A percentile compares a stretch with the other conserved stretches of the same genome.
Evolutionary conservation across 352 stramenopile species (phyloP).

Genomic region (Phytophthora melonis): DNA sequence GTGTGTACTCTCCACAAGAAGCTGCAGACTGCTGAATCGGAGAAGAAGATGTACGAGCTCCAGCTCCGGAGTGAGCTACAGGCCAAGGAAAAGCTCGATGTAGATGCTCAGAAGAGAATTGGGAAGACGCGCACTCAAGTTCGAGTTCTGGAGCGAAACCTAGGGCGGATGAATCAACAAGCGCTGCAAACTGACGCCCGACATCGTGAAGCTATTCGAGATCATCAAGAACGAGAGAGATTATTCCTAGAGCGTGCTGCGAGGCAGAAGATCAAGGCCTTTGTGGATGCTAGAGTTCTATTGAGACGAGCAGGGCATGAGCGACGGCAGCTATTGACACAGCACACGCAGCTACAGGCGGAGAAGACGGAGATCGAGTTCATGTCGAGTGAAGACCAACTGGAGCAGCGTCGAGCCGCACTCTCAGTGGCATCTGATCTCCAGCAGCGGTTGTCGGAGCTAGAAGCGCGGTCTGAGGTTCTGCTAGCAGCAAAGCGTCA

Average conservation of each 20-base stretch:
- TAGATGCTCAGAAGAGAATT: conserved; percentile 27
- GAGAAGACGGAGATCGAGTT: conserved; percentile 51
- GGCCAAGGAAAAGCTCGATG: conserved; percentile 30
- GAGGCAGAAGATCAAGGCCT: conserved; percentile 47
- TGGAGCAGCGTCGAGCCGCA: conserved; percentile 32
- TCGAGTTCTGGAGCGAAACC: conserved; percentile 49
- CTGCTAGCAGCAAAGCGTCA: conserved; percentile 27
- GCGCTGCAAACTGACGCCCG: conserved; percentile 14
- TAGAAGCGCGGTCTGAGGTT: conserved; percentile 29
- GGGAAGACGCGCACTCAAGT: conserved; percentile 40
- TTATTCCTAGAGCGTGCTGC: conserved; percentile 29
- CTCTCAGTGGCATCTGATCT: conserved; percentile 20
- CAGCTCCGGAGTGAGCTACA: conserved; percentile 26
- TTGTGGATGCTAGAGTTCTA: conserved; percentile 38
- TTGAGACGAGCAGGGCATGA: conserved; percentile 25
- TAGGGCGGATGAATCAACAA: conserved; percentile 27
- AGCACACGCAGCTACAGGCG: conserved; percentile 25
- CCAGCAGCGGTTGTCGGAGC: conserved; percentile 27
- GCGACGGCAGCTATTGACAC: conserved; percentile 10
- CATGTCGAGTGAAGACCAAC: conserved; percentile 50
- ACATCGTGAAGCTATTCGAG: conserved; percentile 27
- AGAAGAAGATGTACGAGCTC: conserved; percentile 29
- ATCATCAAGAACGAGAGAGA: conserved; percentile 23
- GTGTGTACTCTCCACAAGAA: conserved; percentile 40
- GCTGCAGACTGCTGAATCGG: conserved; percentile 22